Base-by-base conservation (phyloP, 176 grass and related monocot genomes). In the Bromus sterilis region DNA sequence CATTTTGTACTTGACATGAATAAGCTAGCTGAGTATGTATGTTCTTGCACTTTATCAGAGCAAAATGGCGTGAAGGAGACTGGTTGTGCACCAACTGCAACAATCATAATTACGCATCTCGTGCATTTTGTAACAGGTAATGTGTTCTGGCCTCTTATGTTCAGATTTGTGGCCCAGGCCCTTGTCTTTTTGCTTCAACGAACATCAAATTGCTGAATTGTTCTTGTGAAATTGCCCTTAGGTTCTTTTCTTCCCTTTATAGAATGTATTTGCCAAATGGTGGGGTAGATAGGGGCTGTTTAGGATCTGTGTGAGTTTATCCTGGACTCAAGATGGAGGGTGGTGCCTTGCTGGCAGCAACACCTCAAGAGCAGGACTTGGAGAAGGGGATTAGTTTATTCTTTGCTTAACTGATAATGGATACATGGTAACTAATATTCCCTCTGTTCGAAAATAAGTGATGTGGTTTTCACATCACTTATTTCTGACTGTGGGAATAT, bases 71-170 rank as follows among this genome's bases (percentile, higher is more conserved):
- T 28, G 89, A 99, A 41, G 96, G 96, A 35, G 96, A 99, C 74
- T 99, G 96, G 96, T 85, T 99, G 89, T 95, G 93, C 82, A 91
- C 65, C 64, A 93, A 84, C 74, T 99, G 96, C 83, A 95, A 88
- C 82, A 99, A 99, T 90, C 96, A 99, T 81, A 99, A 99, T 83
- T 99, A 93, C 88, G 91, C 93, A 89, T 99, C 96, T 33, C 89
- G 91, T 78, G 85, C 93, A 11, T 85, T 88, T 87, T 99, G 96
- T 78, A 99, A 99, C 82, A 99, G 96, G 96, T 99, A 89, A 26
- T 74, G 7, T 59, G 67, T n/a, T 40, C 1, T 80, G 29, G 24
- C 30, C 25, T 79, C 39, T 43, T 77, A 25, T 80, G 39, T 70
- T 75, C 10, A 53, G 14, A 28, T 70, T 84, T 25, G 43, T 60